These are phyloP conservation scores for Plasmodiophora brassicae DNA, from an alignment of 208 protist species.

Conservation along the genomic window DNA sequence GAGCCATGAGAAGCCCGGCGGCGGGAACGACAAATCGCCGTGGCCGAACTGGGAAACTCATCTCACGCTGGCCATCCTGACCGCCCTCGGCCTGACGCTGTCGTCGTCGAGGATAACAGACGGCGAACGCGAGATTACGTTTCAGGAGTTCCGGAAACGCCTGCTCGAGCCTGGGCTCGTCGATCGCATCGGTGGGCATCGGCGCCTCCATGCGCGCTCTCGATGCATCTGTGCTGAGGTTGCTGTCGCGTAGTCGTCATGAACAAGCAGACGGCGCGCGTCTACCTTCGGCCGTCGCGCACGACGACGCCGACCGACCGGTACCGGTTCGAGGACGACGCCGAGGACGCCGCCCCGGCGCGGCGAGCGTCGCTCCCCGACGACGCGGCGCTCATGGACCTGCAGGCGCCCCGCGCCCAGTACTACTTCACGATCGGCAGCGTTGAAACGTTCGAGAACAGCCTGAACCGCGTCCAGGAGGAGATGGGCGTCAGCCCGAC, in stretches of 20 bases:
- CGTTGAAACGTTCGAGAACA: constrained; percentile 48
- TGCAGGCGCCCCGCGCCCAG: not conserved
- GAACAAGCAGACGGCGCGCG: constrained; percentile 36
- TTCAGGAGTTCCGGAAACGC: constrained; percentile 28
- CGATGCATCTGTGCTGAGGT: not conserved
- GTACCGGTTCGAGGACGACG: too few relatives aligned
- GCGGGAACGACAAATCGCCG: not conserved
- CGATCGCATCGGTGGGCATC: not conserved
- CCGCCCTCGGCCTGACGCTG: not conserved
- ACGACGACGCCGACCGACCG: too few relatives aligned
- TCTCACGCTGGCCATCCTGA: not conserved
- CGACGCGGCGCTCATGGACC: too few relatives aligned
- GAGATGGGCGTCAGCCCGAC: constrained; percentile 48
- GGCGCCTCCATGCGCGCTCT: not conserved
- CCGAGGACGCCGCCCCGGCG: not conserved
- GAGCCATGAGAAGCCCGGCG: not conserved
- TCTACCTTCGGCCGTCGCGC: constrained; percentile 24
- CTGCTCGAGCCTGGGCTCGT: constrained; percentile 39
- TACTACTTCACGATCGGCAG: constrained; percentile 40
- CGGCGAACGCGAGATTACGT: constrained; percentile 39
- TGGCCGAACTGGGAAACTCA: not conserved
- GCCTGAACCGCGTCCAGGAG: constrained; percentile 51
- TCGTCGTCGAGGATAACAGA: not conserved
- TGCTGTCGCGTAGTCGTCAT: constrained; percentile 30
- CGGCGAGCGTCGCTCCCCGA: not conserved